Conservation (phyloP, 257 asterid genomes). For the Phtheirospermum japonicum region DNA sequence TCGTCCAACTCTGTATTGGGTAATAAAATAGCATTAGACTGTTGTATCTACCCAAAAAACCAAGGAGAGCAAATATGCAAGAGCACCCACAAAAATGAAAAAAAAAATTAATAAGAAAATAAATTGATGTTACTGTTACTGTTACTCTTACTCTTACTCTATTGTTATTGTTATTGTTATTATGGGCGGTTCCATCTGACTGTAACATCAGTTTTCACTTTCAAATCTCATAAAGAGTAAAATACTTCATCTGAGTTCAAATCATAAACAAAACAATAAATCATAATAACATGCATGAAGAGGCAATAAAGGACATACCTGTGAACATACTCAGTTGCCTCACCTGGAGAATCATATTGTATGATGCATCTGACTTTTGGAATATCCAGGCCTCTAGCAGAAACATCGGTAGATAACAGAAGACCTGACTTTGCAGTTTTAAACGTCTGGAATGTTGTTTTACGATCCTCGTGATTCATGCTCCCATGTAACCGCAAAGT, state of each 20-base stretch:
- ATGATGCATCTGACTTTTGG: slow-evolving; percentile 94
- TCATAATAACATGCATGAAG: not conserved
- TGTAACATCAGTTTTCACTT: too few relatives aligned
- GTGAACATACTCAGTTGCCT: slow-evolving; percentile 98
- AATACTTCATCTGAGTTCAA: not conserved
- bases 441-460: slow-evolving; percentile 73
- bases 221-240: too few relatives aligned
- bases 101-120: not conserved
- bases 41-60: not conserved
- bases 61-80: not conserved
- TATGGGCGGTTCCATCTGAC: too few relatives aligned
- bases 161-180: too few relatives aligned
- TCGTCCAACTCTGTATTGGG: slow-evolving; percentile 82
- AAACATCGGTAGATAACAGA: slow-evolving; percentile 84
- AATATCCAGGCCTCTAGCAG: slow-evolving; percentile 95
- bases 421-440: slow-evolving; percentile 84
- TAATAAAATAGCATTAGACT: slow-evolving; percentile 25
- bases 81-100: not conserved
- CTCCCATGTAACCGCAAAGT: slow-evolving; percentile 77
- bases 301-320: slow-evolving; percentile 42
- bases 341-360: slow-evolving; percentile 99
- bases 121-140: too few relatives aligned
- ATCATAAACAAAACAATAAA: not conserved
- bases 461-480: slow-evolving; percentile 86
- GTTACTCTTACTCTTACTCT: too few relatives aligned